Base-by-base conservation (phyloP, 352 stramenopile species). In the Phytophthora cryptogea region DNA sequence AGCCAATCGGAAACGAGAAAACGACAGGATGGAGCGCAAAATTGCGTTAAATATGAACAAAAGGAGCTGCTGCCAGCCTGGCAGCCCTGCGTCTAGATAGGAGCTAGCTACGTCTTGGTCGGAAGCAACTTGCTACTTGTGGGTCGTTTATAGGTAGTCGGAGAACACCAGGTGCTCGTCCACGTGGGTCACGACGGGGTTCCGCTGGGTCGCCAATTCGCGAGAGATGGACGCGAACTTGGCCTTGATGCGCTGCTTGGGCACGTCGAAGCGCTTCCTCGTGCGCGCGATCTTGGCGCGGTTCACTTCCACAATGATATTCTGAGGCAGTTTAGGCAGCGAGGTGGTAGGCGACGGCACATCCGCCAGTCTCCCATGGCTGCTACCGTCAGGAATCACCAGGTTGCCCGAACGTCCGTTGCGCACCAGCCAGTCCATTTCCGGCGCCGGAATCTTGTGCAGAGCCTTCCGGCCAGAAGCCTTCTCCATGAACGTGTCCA, bases 101-200 rank as follows among this genome's bases (percentile, higher is more conserved):
- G 47, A 56, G 40, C 40, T 56, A 57, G 40, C 43, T 60, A 42
- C 55, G 28, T 49, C 62, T 57, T 11, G 39, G 27, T 54, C 13
- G 6, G n/a, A 51, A 30, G 31, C 7, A 56, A 63, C 37, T 44
- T 14, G 31, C 20, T 30, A 16, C 27, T 61, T 51, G 20, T 32
- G 26, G 31, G 8, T 40, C 17, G 16, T 40, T 57, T 74, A 86
- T 54, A 88, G 54, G 50, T 92, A 90, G 59, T 92, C 82, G n/a
- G 82, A 89, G 50, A 90, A 89, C 37, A 85, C 69, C 28, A 89
- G 59, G 58, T 89, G 78, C 37, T 92, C 76, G 33, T 92, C 82
- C 5, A 86, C 54, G 42, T 75, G 74, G 23, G 72, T 59, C 28
- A 72, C 56, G 7, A 81, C 47, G 35, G 60, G 56, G 28, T 60